Evolutionary conservation across 2,329 filamentous ascomycete genomes (phyloP).

Genomic region (Xenoacremonium recifei): DNA sequence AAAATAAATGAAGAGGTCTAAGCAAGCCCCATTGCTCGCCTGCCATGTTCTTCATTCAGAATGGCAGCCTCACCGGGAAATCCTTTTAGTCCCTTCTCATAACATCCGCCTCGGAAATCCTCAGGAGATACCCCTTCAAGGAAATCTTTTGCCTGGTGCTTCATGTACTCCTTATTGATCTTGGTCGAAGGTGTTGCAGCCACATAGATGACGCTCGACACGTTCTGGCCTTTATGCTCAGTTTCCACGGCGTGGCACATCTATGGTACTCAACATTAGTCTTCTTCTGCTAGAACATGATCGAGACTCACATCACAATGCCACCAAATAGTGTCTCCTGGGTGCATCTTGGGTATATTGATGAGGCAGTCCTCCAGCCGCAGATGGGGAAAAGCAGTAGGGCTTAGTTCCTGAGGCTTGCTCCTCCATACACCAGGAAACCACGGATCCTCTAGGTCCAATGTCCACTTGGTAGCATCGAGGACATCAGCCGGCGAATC

Average conservation of each 20-base stretch:
- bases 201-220: slow-evolving; percentile 1
- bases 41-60: slow-evolving; percentile 1
- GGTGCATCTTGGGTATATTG: neutral
- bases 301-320: too few species aligned
- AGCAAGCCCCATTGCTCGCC: slow-evolving; percentile 1
- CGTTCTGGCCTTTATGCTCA: slow-evolving; percentile 1
- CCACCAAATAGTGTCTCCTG: slow-evolving; percentile 4
- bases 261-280: too few species aligned
- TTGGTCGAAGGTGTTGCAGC: neutral
- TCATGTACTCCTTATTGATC: slow-evolving; percentile 2
- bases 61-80: slow-evolving; percentile 1
- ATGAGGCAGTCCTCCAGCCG: slow-evolving; percentile 1
- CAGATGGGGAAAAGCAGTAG: slow-evolving; percentile 1
- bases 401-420: neutral
- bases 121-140: slow-evolving; percentile 1
- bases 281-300: too few species aligned
- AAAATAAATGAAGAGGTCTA: too few species aligned
- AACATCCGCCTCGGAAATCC: slow-evolving; percentile 1
- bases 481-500: slow-evolving; percentile 1
- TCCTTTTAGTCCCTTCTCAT: neutral
- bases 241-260: slow-evolving; percentile 4
- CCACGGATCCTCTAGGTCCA: neutral
- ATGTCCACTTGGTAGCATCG: slow-evolving; percentile 3
- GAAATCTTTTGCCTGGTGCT: slow-evolving; percentile 1
- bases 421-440: neutral